Evolutionary conservation across 805 yeast species (phyloP), one percentile per base, ranked within the genome.

Genomic region (Pichia membranifaciens): DNA sequence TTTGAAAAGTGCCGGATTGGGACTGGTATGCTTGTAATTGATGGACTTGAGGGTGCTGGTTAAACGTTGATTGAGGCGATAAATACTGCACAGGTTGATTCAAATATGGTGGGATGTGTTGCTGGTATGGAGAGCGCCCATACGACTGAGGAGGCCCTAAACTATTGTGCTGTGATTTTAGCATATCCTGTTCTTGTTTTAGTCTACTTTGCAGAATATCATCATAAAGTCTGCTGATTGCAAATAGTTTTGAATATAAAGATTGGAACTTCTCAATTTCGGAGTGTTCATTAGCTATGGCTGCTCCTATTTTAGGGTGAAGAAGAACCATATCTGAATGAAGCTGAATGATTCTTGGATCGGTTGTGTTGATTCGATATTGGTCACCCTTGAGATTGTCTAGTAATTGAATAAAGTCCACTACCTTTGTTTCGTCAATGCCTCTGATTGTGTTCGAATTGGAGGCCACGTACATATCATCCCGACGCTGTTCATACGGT

Each of bases 141-240:
- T 23, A 7, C 13, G 38, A 13, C 10, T 42, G 13, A 5, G 28
- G 5, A 18, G 33, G 32, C 15, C 10, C 15, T 3, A 4, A 3
- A 8, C 25, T 12, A 13, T 41, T 33, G 3, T 22, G 12, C 31
- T 47, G 50, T 3, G 38, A 32, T 28, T 47, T 41, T 12, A 44
- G 6, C 41, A 39, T 41, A 23, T 47, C 52, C 28, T 58, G 54
- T 36, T 54, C 58, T 31, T 61, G 65, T 16, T 54, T 51, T 52
- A 74, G 63, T 60, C 81, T 64, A 25, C 71, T 67, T 50, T 89
- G 95, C 50, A 88, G 69, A 43, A 84, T 73, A 50, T 76, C 77
- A 61, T 88, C 95, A 57, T 88, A 89, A n/a, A 84, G 69, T 51
- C 84, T 75, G 58, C 81, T 76, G 29, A 87, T 82, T 5, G 88